Conservation (phyloP, 2,329 filamentous ascomycete genomes). For the Sphaerulina populicola region DNA sequence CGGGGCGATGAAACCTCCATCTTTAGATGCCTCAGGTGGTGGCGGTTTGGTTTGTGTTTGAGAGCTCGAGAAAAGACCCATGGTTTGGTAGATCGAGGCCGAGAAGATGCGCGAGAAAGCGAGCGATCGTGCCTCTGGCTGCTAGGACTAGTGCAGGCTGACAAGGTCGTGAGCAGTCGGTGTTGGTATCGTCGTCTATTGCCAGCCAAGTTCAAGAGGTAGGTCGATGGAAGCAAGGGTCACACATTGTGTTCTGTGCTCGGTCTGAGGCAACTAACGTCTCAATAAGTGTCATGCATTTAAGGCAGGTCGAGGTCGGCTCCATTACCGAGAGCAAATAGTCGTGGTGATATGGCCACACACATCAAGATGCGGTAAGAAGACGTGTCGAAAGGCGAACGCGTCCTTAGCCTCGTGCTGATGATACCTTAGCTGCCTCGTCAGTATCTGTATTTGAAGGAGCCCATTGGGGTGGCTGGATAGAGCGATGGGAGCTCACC, state of each 20-base stretch:
- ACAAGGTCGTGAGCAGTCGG: no score
- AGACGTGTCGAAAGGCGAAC: neutral
- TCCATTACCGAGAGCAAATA: neutral
- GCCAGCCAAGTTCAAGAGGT: no score
- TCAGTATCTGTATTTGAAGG: neutral
- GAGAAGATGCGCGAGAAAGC: neutral
- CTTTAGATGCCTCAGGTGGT: constrained; percentile 33
- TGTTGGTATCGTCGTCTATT: no score
- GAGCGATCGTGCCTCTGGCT: neutral
- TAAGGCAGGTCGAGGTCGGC: neutral
- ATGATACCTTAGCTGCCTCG: neutral
- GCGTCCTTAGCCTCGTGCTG: neutral
- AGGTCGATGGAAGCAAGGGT: neutral
- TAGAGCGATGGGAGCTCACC: neutral
- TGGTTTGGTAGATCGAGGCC: constrained; percentile 10
- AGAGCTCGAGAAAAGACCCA: constrained; percentile 34
- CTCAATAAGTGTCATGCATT: neutral
- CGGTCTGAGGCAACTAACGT: neutral
- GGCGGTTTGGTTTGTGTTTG: constrained; percentile 14
- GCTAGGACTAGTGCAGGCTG: no score
- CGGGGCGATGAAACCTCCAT: constrained; percentile 67
- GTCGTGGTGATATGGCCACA: neutral
- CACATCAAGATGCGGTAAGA: neutral
- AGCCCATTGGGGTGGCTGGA: no score
- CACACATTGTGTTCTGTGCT: neutral